phyloP scores from a whole-genome alignment of 2,329 filamentous ascomycete species.

The Trichoderma semiorbis region DNA sequence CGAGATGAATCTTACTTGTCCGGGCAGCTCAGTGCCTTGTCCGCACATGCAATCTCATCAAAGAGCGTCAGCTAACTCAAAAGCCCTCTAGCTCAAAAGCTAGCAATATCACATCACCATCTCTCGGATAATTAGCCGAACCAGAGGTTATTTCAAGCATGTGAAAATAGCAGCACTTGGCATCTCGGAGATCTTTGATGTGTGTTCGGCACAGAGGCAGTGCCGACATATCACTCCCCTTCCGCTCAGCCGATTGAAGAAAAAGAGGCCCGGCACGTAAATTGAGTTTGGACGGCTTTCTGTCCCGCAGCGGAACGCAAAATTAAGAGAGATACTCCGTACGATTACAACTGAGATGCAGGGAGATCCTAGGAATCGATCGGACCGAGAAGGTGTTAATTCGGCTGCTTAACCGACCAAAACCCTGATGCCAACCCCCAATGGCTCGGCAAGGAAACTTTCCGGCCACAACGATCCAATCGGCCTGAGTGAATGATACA shows the following conservation, averaged over 20 bases:
- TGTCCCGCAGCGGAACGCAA: neutral
- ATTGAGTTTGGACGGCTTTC: neutral
- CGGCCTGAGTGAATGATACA: neutral
- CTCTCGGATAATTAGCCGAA: slow-evolving; percentile 15
- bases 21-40: neutral
- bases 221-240: neutral
- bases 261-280: neutral
- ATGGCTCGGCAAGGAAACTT: neutral
- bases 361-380: neutral
- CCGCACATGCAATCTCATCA: neutral
- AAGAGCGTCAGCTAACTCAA: neutral
- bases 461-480: neutral
- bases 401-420: neutral
- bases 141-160: neutral
- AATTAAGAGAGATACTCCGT: neutral
- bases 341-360: neutral
- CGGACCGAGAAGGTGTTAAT: neutral
- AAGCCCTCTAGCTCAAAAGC: slow-evolving; percentile 4
- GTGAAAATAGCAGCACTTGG: slow-evolving; percentile 3
- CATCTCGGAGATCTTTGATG: slow-evolving; percentile 2
- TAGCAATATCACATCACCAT: neutral
- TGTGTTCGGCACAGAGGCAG: neutral
- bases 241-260: neutral
- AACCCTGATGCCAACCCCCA: neutral
- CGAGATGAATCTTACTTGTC: neutral